These are phyloP conservation scores for Cucurbita maxima DNA, from an alignment of 306 rosid species.

Conservation along the genomic window DNA sequence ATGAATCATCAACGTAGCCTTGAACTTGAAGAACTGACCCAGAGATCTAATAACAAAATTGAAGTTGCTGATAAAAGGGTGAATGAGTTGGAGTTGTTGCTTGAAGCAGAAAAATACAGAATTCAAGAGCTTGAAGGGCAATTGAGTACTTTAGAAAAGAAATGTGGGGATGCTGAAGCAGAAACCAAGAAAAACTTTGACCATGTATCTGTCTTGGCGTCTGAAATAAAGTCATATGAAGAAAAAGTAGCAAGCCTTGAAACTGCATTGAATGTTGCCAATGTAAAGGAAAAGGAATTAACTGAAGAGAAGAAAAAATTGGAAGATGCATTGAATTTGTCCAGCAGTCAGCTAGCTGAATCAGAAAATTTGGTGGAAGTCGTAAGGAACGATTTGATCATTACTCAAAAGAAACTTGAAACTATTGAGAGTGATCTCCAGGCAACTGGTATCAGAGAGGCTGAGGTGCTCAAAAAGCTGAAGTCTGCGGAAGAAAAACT, in stretches of 20 bases:
- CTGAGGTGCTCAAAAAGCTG: constrained; percentile 42
- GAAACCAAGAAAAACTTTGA: constrained; percentile 35
- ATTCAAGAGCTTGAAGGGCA: constrained; percentile 90
- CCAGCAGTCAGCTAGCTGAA: constrained; percentile 52
- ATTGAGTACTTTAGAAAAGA: constrained; percentile 45
- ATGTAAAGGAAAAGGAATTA: constrained; percentile 46
- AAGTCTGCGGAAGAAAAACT: constrained; percentile 54
- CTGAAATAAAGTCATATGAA: constrained; percentile 70
- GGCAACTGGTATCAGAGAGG: constrained; percentile 45
- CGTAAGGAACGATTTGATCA: constrained; percentile 55
- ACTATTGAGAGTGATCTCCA: constrained; percentile 46
- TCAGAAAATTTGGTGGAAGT: constrained; percentile 56
- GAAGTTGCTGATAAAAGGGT: constrained; percentile 52
- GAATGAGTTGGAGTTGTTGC: constrained; percentile 69
- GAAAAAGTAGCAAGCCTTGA: constrained; percentile 49
- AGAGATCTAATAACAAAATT: constrained; percentile 52
- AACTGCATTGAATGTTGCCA: constrained; percentile 32
- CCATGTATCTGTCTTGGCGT: constrained; percentile 34
- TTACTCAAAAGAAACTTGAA: constrained; percentile 54
- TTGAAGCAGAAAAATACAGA: constrained; percentile 78
- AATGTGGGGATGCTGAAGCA: constrained; percentile 35
- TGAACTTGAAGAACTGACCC: constrained; percentile 84
- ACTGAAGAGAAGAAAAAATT: constrained; percentile 50
- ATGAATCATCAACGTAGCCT: constrained; percentile 52
- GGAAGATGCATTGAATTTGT: constrained; percentile 38